Evolutionary conservation across 1,139 yeast genomes (phyloP).

Genomic region (Yamadazyma blattariae): DNA sequence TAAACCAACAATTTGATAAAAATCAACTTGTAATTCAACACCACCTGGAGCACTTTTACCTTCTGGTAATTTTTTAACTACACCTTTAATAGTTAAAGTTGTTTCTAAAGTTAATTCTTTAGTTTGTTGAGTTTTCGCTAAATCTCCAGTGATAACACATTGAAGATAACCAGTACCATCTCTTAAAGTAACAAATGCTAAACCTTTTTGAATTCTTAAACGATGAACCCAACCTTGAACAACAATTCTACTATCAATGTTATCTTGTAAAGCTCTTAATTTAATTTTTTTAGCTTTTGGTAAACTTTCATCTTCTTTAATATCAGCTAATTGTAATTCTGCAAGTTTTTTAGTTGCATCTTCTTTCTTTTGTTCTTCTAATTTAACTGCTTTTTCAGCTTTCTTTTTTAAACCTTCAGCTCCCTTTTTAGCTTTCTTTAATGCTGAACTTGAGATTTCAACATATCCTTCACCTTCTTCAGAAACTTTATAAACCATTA

Average conservation of each 20-base stretch:
- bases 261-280: constrained; percentile 51
- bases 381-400: constrained; percentile 73
- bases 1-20: constrained; percentile 79
- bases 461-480: constrained; percentile 59
- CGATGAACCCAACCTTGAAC: constrained; percentile 97
- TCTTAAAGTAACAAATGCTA: constrained; percentile 86
- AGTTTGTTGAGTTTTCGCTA: constrained; percentile 88
- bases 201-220: constrained; percentile 86
- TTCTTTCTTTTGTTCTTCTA: constrained; percentile 60
- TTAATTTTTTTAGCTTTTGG: constrained; percentile 64
- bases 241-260: constrained; percentile 62
- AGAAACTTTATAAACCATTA: constrained; percentile 62
- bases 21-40: constrained; percentile 89
- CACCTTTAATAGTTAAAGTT: constrained; percentile 77
- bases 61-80: constrained; percentile 79
- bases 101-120: constrained; percentile 85
- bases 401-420: constrained; percentile 90
- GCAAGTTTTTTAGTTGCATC: constrained; percentile 72
- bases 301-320: constrained; percentile 68
- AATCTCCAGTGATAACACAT: constrained; percentile 82
- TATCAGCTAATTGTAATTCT: constrained; percentile 68
- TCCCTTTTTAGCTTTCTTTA: constrained; percentile 96
- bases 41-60: constrained; percentile 99
- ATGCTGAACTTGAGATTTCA: constrained; percentile 87
- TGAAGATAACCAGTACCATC: constrained; percentile 94